Conservation (phyloP, 2,329 filamentous ascomycete species). For the Fonsecaea pedrosoi region DNA sequence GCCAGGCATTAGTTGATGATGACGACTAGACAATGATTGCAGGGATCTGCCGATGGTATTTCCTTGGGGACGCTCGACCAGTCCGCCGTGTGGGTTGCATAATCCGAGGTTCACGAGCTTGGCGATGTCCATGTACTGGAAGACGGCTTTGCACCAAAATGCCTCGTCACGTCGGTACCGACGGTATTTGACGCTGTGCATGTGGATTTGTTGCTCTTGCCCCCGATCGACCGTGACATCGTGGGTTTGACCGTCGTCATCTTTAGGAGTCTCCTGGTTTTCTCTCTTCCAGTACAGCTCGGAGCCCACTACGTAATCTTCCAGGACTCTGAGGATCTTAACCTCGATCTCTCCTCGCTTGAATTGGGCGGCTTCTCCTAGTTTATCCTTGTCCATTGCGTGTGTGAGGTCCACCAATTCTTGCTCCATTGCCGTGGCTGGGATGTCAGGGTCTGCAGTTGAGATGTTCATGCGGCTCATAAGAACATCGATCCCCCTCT, state of each 20-base stretch:
- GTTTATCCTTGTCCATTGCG: constrained; percentile 17
- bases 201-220: not conserved
- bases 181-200: not conserved
- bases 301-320: not conserved
- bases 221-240: constrained; percentile 7
- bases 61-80: constrained; percentile 9
- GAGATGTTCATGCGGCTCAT: constrained; percentile 25
- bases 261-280: not conserved
- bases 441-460: constrained; percentile 5
- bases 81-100: constrained; percentile 77
- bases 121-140: constrained; percentile 29
- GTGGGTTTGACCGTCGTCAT: constrained; percentile 9
- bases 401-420: constrained; percentile 25
- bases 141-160: constrained; percentile 28
- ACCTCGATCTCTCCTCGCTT: constrained; percentile 25
- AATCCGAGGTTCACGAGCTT: constrained; percentile 76
- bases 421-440: constrained; percentile 12
- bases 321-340: constrained; percentile 13
- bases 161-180: constrained; percentile 23
- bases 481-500: constrained; percentile 30
- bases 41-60: not conserved
- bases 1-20: not conserved
- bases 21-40: not conserved
- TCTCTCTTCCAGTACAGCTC: not conserved
- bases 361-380: not conserved